Base-by-base conservation (phyloP, 2,329 filamentous ascomycete genomes). In the Diaporthe aspalathi region DNA sequence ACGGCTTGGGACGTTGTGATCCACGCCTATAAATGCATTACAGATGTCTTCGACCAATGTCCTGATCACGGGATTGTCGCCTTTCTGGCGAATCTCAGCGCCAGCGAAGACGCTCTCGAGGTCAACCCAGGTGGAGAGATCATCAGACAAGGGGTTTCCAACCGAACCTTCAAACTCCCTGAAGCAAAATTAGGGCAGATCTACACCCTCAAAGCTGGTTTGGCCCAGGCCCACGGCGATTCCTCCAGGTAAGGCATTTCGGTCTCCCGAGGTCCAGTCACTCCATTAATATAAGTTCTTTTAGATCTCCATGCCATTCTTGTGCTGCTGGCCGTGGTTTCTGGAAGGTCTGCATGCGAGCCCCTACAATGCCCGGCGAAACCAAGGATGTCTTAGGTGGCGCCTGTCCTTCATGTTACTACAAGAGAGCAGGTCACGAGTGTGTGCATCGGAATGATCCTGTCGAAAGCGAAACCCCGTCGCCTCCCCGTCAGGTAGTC, bases 101-200 rank as follows among this genome's bases (percentile, higher is more conserved):
- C 50, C 12, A 17, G 16, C 5, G 16, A 32, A 3, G 14, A 8
- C 0, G 50, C 50, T 20, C 50, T 54, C 0, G 47, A 49, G 3
- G 14, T 49, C 47, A 49, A 1, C n/a, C 47, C 9, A 24, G 2
- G 9, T n/a, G 1, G 27, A 3, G 32, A 32, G 6, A n/a, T 0
- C 11, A 0, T 5, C 7, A 11, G 3, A 5, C 8, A 27, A n/a
- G 12, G 17, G 16, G 1, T 11, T 17, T 9, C 1, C 2, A 1
- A 16, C 3, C 20, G 6, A 16, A 3, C 2, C 1, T 54, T 54
- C 17, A n/a, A 3, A 0, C 24, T 54, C 9, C 27, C 27, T 32
- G 17, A n/a, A 2, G 1, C 4, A 3, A 11, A 2, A 14, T 2
- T 16, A 5, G 5, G 14, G 16, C 6, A 20, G 5, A 0, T 5